These are phyloP conservation scores for Emergomyces orientalis DNA, from an alignment of 2,329 filamentous ascomycete genomes.

Conservation along the genomic window DNA sequence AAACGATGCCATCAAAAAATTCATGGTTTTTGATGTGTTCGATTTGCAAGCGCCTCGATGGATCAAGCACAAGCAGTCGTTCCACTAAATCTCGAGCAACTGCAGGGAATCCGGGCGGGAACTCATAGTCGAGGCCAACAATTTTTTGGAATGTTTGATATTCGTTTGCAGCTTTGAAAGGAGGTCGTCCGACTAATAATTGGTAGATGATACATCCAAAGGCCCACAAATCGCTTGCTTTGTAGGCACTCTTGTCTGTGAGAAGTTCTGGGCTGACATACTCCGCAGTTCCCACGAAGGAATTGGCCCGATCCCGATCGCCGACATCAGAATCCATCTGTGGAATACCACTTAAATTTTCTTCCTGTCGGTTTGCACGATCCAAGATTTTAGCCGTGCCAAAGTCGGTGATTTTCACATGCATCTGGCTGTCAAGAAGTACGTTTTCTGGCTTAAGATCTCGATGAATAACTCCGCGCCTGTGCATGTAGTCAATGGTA, in stretches of 20 bases:
- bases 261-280: constrained; percentile 97
- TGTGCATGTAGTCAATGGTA: constrained; percentile 97
- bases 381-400: constrained; percentile 92
- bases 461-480: constrained; percentile 86
- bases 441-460: constrained; percentile 97
- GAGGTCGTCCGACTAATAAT: constrained; percentile 84
- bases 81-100: constrained; percentile 84
- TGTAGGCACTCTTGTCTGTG: constrained; percentile 93
- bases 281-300: constrained; percentile 94
- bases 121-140: constrained; percentile 85
- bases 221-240: constrained; percentile 95
- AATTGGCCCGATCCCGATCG: constrained; percentile 70
- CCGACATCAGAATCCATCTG: constrained; percentile 44
- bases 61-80: constrained; percentile 80
- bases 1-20: constrained; percentile 81
- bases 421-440: constrained; percentile 87
- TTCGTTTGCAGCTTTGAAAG: constrained; percentile 92
- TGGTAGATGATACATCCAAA: constrained; percentile 98
- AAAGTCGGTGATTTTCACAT: constrained; percentile 98
- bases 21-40: constrained; percentile 96
- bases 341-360: constrained; percentile 38
- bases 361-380: constrained; percentile 38
- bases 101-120: constrained; percentile 76
- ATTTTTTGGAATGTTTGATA: constrained; percentile 99
- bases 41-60: constrained; percentile 70